Evolutionary conservation across 768 basidiomycete species (phyloP).

Genomic region (Imleria badia): DNA sequence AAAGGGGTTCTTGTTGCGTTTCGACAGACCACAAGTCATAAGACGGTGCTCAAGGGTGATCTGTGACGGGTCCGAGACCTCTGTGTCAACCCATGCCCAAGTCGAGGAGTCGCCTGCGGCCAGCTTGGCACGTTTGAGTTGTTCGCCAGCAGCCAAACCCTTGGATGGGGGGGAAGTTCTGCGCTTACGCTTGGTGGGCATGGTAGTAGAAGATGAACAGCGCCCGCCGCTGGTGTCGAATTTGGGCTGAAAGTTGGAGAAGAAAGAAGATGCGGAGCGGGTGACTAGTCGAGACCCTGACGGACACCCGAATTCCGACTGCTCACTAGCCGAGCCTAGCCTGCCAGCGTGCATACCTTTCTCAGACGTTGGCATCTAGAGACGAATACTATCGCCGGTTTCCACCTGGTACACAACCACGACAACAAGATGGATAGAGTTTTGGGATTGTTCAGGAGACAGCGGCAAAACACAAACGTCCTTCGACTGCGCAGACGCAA

Average conservation of each 20-base stretch:
- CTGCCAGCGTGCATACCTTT: too few relatives aligned
- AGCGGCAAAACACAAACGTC: constrained; percentile 32
- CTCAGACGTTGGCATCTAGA: too few relatives aligned
- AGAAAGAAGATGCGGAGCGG: constrained; percentile 11
- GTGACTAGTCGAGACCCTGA: constrained; percentile 19
- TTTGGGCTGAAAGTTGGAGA: constrained; percentile 5
- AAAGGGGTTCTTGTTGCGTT: constrained; percentile 46
- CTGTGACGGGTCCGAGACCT: constrained; percentile 52
- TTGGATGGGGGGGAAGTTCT: constrained; percentile 45
- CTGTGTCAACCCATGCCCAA: constrained; percentile 84
- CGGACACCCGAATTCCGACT: constrained; percentile 24
- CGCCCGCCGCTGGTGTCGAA: background rate
- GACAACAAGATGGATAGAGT: constrained; percentile 24
- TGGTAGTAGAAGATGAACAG: constrained; percentile 18
- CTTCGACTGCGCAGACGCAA: constrained; percentile 48
- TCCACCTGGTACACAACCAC: too few relatives aligned
- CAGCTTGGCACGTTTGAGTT: constrained; percentile 56
- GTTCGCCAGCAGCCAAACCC: constrained; percentile 62
- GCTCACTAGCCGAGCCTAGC: constrained; percentile 5
- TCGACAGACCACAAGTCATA: constrained; percentile 66
- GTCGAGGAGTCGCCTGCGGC: constrained; percentile 44
- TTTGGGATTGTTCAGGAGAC: constrained; percentile 14
- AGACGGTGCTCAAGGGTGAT: constrained; percentile 68
- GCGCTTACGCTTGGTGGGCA: constrained; percentile 62
- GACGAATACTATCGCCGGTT: too few relatives aligned